Evolutionary conservation across 2,329 filamentous ascomycete genomes (phyloP).

Genomic region (Aureobasidium uvarum): DNA sequence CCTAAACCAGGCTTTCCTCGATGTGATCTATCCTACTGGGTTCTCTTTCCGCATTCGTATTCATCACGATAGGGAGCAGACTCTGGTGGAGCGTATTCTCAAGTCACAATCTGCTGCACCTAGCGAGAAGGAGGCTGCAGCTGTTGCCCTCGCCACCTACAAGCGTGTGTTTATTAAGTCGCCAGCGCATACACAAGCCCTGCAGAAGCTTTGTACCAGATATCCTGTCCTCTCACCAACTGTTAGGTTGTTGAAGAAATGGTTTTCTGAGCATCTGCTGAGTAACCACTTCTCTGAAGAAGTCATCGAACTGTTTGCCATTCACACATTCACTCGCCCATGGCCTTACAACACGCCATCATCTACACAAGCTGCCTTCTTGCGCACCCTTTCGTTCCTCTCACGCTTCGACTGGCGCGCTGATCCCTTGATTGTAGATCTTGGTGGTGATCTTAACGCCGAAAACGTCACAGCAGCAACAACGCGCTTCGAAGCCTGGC

Average conservation of each 20-base stretch:
- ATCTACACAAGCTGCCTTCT: conserved; percentile 73
- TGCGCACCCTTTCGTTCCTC: conserved; percentile 75
- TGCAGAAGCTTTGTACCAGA: conserved; percentile 76
- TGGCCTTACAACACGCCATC: conserved; percentile 78
- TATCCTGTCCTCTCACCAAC: conserved; percentile 76
- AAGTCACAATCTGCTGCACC: conserved; percentile 69
- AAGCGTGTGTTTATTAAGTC: conserved; percentile 69
- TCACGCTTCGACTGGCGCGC: conserved; percentile 89
- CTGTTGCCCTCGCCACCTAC: conserved; percentile 66
- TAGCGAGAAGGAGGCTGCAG: conserved; percentile 65
- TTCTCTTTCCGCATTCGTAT: conserved; percentile 81
- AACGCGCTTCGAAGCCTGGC: conserved; percentile 76
- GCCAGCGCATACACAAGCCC: conserved; percentile 76
- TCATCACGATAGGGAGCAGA: conserved; percentile 82
- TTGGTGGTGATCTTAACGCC: conserved; percentile 57
- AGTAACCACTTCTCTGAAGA: conserved; percentile 72
- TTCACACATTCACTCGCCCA: conserved; percentile 74
- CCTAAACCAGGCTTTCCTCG: conserved; percentile 77
- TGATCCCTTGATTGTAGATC: conserved; percentile 77
- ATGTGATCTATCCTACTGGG: conserved; percentile 70
- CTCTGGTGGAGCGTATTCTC: conserved; percentile 72
- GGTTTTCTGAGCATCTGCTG: conserved; percentile 84
- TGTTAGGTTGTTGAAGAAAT: conserved; percentile 81
- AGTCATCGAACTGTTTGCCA: conserved; percentile 77
- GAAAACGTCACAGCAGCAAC: conserved; percentile 62